Evolutionary conservation across 179 eudicot genomes (phyloP), one percentile per base, ranked within the genome.

Genomic region (Beta macrorhiza): DNA sequence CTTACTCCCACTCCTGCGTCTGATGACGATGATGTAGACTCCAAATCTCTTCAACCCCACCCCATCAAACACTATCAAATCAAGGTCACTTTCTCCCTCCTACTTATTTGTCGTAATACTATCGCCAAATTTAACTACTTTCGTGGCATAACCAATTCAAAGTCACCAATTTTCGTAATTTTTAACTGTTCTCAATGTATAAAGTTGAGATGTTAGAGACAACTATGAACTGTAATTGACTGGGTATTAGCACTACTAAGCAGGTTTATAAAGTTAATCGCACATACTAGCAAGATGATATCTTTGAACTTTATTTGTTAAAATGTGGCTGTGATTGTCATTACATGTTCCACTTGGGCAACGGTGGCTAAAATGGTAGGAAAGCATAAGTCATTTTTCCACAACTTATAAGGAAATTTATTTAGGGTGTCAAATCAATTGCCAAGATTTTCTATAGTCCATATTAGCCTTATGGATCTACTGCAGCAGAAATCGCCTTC

Each of bases 61-160:
- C 72, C 80, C 52, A 29, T 85, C 82, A 93, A 91, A 72, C 94
- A 87, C 86, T 92, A 89, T 85, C 97, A 95, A 78, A 85, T 89
- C 77, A 93, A 93, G 98, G 98, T 94, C 65, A 22, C 19, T 57
- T 67, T 16, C 67, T 62, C 63, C 20, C 59, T 8, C 11, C 1
- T 56, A 6, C 59, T 17, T 3, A 3, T 0, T 29, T 5, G 45
- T 56, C 10, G 14, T 45, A 45, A 45, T 42, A 17, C 1, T 17
- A 17, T 69, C 53, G 11, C 22, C 73, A 44, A 17, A 17, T 70
- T 44, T 0, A 6, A 5, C 25, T 10, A 45, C 7, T 45, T 47
- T 70, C 3, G 45, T 44, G 32, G 0, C 55, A 45, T 70, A 1
- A 3, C 19, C 9, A 44, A 9, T 19, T 9, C 0, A 8, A 12